Evolutionary conservation across 352 stramenopile genomes (phyloP).

Genomic region (Globisporangium nagaii): DNA sequence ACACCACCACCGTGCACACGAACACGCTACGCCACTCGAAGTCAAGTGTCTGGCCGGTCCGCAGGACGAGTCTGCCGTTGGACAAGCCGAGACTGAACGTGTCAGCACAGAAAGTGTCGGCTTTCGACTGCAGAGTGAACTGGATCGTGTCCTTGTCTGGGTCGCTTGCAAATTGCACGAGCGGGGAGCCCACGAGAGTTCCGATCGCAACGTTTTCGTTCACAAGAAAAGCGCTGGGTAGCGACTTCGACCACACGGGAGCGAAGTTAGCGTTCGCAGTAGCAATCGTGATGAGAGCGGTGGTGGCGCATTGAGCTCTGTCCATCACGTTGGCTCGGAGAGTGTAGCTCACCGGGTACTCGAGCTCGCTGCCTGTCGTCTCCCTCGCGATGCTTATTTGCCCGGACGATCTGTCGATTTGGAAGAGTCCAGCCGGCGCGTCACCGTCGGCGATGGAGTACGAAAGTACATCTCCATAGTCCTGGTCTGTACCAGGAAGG

Average conservation of each 20-base stretch:
- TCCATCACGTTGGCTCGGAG: slow-evolving; percentile 38
- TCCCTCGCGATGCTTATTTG: slow-evolving; percentile 34
- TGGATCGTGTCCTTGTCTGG: slow-evolving; percentile 37
- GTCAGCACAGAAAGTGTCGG: slow-evolving; percentile 37
- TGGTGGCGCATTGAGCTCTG: slow-evolving; percentile 22
- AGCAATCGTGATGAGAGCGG: slow-evolving; percentile 15
- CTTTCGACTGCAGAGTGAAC: slow-evolving; percentile 49
- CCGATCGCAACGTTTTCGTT: slow-evolving; percentile 28
- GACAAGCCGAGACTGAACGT: slow-evolving; percentile 30
- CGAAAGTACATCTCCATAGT: slow-evolving; percentile 34
- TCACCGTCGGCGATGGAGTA: slow-evolving; percentile 29
- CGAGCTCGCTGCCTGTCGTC: slow-evolving; percentile 22
- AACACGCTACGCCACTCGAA: slow-evolving; percentile 33
- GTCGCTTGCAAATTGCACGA: slow-evolving; percentile 27
- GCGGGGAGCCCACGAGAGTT: slow-evolving; percentile 17
- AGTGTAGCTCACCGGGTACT: slow-evolving; percentile 27
- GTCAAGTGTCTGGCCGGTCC: slow-evolving; percentile 21
- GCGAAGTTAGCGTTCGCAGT: slow-evolving; percentile 51
- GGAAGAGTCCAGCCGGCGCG: slow-evolving; percentile 24
- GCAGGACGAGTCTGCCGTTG: slow-evolving; percentile 25
- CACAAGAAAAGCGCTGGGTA: slow-evolving; percentile 27
- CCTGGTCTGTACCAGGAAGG: slow-evolving; percentile 45
- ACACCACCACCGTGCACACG: slow-evolving; percentile 42
- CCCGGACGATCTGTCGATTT: slow-evolving; percentile 37
- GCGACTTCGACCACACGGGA: slow-evolving; percentile 26